These are phyloP conservation scores for Sphaerulina musiva DNA, from an alignment of 2,329 filamentous ascomycete species.

Conservation along the genomic window DNA sequence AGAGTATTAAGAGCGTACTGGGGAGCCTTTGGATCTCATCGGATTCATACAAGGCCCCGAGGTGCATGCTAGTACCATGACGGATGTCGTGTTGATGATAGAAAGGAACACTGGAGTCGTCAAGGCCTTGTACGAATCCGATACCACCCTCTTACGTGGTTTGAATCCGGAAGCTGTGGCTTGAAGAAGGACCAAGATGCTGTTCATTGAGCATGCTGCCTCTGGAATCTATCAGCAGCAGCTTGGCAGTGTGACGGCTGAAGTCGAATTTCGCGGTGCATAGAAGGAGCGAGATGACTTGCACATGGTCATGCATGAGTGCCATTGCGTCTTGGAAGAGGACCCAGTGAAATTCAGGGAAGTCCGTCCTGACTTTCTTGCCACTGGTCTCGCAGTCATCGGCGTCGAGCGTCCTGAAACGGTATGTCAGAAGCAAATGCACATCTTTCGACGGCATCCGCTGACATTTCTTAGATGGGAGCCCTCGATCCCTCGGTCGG, in stretches of 20 bases:
- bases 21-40: too few relatives aligned
- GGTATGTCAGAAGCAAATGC: not conserved
- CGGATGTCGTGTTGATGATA: too few relatives aligned
- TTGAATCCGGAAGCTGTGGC: conserved; percentile 29
- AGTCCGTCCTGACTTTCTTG: conserved; percentile 44
- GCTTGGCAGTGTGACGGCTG: conserved; percentile 43
- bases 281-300: conserved; percentile 42
- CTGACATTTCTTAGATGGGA: conserved; percentile 9
- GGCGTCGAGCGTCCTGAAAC: conserved; percentile 26
- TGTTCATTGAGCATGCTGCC: conserved; percentile 23
- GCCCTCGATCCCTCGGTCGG: conserved; percentile 35
- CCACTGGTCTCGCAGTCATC: conserved; percentile 39
- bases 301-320: conserved; percentile 48
- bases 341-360: conserved; percentile 46
- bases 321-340: conserved; percentile 37
- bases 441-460: not conserved
- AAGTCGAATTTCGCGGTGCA: conserved; percentile 39
- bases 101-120: too few relatives aligned
- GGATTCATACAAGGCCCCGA: too few relatives aligned
- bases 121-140: too few relatives aligned
- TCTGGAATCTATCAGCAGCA: conserved; percentile 22
- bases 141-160: too few relatives aligned
- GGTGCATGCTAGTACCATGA: too few relatives aligned
- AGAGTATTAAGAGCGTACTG: too few relatives aligned
- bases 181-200: conserved; percentile 10